These are phyloP conservation scores for Beauveria medogensis DNA, from an alignment of 2,329 filamentous ascomycete species.

Conservation along the genomic window DNA sequence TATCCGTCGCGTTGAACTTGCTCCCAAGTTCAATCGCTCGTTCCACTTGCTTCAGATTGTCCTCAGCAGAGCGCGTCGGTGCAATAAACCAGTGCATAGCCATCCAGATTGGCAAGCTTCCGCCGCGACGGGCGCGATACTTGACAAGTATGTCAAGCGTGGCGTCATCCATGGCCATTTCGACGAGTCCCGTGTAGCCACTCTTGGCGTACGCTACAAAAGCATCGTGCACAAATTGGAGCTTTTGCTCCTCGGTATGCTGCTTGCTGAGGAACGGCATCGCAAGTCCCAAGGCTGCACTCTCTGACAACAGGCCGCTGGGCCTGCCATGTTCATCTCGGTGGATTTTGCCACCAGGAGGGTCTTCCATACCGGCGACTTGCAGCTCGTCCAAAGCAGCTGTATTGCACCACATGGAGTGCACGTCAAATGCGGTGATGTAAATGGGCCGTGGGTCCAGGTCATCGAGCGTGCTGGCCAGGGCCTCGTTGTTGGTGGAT, in stretches of 20 bases:
- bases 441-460: constrained; percentile 35
- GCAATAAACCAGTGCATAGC: constrained; percentile 38
- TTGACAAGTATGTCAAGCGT: constrained; percentile 31
- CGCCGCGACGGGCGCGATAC: constrained; percentile 20
- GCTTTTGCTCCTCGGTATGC: constrained; percentile 28
- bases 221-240: constrained; percentile 27
- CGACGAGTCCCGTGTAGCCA: constrained; percentile 36
- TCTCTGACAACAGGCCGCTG: constrained; percentile 33
- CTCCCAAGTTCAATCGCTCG: constrained; percentile 28
- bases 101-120: constrained; percentile 26
- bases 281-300: constrained; percentile 31
- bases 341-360: constrained; percentile 33
- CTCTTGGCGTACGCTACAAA: constrained; percentile 30
- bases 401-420: constrained; percentile 38
- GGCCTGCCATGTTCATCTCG: constrained; percentile 30
- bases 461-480: constrained; percentile 34
- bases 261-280: constrained; percentile 33
- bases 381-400: constrained; percentile 33
- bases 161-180: constrained; percentile 42
- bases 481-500: constrained; percentile 32
- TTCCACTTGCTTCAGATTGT: constrained; percentile 29
- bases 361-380: constrained; percentile 29
- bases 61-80: constrained; percentile 24
- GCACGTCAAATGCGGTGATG: constrained; percentile 35
- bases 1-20: constrained; percentile 26